Evolutionary conservation across 2,329 filamentous ascomycete genomes (phyloP).

Genomic region (Colletotrichum incanum): DNA sequence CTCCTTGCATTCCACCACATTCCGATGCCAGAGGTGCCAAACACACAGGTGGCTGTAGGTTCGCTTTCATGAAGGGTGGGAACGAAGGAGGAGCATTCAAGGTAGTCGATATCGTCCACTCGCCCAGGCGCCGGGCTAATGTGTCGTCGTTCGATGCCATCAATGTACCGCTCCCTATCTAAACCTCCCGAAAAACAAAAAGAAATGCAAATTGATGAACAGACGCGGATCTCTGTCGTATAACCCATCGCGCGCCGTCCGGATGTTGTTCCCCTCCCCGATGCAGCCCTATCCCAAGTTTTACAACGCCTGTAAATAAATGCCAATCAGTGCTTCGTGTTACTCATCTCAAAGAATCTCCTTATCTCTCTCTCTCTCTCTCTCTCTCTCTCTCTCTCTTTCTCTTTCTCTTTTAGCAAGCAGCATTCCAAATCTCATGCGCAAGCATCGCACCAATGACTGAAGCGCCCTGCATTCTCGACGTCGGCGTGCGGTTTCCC

Average conservation of each 20-base stretch:
- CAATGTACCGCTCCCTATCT: not conserved
- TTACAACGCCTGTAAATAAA: conserved; percentile 26
- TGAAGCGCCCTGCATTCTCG: conserved; percentile 32
- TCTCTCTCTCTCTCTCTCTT: no score
- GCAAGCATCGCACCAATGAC: conserved; percentile 41
- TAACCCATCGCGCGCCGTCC: not conserved
- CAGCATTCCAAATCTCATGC: conserved; percentile 42
- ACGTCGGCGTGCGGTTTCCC: conserved; percentile 20
- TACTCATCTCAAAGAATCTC: conserved; percentile 25
- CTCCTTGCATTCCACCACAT: not conserved
- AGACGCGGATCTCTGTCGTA: not conserved
- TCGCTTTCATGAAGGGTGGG: not conserved
- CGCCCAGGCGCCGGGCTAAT: not conserved
- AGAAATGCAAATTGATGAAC: not conserved
- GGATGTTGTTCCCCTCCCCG: not conserved
- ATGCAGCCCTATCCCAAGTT: conserved; percentile 8
- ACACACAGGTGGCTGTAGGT: not conserved
- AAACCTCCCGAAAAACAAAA: not conserved
- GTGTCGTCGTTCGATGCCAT: conserved; percentile 1
- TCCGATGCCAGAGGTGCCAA: not conserved
- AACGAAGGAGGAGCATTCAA: not conserved
- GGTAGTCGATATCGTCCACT: not conserved
- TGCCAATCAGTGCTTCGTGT: conserved; percentile 33
- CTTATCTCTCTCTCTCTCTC: not conserved
- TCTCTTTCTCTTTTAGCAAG: conserved; percentile 11